Evolutionary conservation across 768 basidiomycete genomes (phyloP), one percentile per base, ranked within the genome.

Genomic region (Tulasnella calospora): DNA sequence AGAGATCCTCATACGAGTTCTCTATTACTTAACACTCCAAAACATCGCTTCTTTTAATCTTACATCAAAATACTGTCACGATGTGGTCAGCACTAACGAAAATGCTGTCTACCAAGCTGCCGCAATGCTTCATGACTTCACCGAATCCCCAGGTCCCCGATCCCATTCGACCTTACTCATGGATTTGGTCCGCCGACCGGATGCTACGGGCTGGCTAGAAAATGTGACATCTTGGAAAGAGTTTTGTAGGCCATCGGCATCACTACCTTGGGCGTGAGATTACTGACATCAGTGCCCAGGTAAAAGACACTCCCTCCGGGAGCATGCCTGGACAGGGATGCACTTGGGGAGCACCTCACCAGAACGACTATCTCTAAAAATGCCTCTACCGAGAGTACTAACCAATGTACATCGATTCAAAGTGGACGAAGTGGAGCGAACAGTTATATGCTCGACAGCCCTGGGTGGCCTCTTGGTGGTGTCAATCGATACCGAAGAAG

Each of bases 351-450:
- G 17, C 44, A 40, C 41, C 15, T 3, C 13, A 27, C 19, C 36
- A 35, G 33, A 72, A 23, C 38, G 13, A 27, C 38, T 74, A 5
- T 27, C 17, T 21, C 44, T 74, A 17, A 74, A 35, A 21, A 23
- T 35, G 19, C n/a, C 46, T 21, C 27, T 33, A 2, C 38, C 38
- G 19, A 47, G 73, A 1, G 2, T 15, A 23, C 46, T 47, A 13
- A 19, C 19, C 0, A 8, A 30, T 19, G 89, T 92, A 0, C 92
- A 94, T 83, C 89, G 92, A 9, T 89, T 94, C 84, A 94, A 94
- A 84, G 87, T 92, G 30, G 94, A 95, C 78, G 89, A 92, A 81
- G 83, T 86, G 41, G 86, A 85, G 13, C 88, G 89, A 3, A 86
- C 91, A 33, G 84, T 91, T 73, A 88, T 94, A 57, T 87, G 88